phyloP scores from a whole-genome alignment of 306 rosid genomes.

The Lathyrus oleraceus region DNA sequence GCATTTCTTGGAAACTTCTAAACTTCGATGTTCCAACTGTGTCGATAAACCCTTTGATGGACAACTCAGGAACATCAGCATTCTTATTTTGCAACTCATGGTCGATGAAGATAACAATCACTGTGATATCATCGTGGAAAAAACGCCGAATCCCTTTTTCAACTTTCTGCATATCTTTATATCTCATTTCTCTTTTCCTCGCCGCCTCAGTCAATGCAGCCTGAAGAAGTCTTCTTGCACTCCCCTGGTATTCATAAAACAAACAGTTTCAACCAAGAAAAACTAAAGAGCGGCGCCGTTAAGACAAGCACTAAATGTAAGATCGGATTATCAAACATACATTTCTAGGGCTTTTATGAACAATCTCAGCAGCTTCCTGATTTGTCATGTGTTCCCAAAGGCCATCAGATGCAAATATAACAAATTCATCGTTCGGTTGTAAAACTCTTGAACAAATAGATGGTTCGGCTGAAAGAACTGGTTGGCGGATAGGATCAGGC shows the following conservation, averaged over 20 bases:
- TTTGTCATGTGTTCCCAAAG: slow-evolving; percentile 88
- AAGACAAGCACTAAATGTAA: background rate
- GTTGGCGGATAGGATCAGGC: slow-evolving; percentile 64
- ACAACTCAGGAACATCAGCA: slow-evolving; percentile 57
- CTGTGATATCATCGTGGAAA: slow-evolving; percentile 80
- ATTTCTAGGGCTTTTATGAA: slow-evolving; percentile 57
- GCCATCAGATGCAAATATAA: slow-evolving; percentile 90
- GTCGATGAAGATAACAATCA: slow-evolving; percentile 77
- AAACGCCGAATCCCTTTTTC: slow-evolving; percentile 68
- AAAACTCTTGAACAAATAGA: slow-evolving; percentile 61
- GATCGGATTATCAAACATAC: slow-evolving; percentile 46
- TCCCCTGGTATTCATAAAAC: slow-evolving; percentile 56
- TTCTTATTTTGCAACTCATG: slow-evolving; percentile 54
- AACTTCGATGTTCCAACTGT: slow-evolving; percentile 73
- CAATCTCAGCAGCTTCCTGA: slow-evolving; percentile 80
- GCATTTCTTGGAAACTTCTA: slow-evolving; percentile 45
- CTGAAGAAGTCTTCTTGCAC: slow-evolving; percentile 67
- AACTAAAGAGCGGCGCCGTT: background rate
- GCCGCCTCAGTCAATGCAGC: slow-evolving; percentile 73
- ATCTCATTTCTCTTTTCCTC: slow-evolving; percentile 68
- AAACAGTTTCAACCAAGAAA: background rate
- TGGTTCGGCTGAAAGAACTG: slow-evolving; percentile 87
- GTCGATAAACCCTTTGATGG: slow-evolving; percentile 70
- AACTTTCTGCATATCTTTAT: slow-evolving; percentile 68
- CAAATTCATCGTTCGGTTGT: slow-evolving; percentile 64